Conservation (phyloP, 306 rosid genomes). For the Cucumis cinereus region DNA sequence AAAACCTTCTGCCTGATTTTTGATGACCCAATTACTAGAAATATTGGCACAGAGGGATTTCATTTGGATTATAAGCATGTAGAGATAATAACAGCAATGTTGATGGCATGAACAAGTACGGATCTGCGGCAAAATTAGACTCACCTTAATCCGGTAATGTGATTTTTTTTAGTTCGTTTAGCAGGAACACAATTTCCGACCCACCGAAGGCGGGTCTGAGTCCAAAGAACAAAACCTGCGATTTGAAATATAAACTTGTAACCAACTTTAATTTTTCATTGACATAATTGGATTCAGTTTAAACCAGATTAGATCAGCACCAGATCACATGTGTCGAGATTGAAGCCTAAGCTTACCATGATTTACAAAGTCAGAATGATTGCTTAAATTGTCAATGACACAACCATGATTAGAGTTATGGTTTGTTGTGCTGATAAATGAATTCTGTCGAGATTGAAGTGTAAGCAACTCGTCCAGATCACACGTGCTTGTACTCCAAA, state of each 20-base stretch:
- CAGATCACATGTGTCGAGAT: no score
- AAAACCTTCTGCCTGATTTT: not conserved
- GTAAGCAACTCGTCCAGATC: not conserved
- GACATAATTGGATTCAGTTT: not conserved
- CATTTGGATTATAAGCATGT: not conserved
- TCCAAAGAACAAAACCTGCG: constrained; percentile 5
- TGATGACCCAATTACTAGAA: not conserved
- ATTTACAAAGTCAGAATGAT: constrained; percentile 9
- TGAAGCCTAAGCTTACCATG: not conserved
- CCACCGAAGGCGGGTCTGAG: not conserved
- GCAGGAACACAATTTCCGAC: not conserved
- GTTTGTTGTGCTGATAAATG: not conserved
- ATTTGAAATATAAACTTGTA: not conserved
- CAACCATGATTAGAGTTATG: not conserved
- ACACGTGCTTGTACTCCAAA: constrained; percentile 12
- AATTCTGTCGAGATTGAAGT: constrained; percentile 3
- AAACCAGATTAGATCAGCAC: not conserved
- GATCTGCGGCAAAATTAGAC: not conserved
- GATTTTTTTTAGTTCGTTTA: not conserved
- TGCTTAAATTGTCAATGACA: not conserved
- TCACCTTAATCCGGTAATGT: constrained; percentile 2
- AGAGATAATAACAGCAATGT: not conserved
- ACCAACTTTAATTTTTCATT: not conserved
- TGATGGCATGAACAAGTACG: not conserved
- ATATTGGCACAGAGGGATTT: not conserved